Evolutionary conservation across 1,284 basidiomycete species (phyloP), one percentile per base, ranked within the genome.

Genomic region (Boletus smithii): DNA sequence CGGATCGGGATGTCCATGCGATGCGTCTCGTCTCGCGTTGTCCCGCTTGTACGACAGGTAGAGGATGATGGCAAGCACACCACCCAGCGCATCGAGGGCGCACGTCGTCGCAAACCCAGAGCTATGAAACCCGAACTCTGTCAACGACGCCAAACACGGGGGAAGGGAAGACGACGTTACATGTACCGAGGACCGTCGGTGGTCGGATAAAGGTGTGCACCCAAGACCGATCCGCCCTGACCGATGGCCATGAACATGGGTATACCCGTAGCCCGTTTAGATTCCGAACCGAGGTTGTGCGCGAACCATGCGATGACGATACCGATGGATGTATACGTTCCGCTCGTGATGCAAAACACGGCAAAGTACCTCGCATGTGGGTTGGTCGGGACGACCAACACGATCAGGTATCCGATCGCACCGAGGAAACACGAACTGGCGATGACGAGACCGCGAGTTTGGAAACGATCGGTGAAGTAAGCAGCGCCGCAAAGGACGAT

Each of bases 211-310:
- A 88, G 63, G 53, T 88, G 84, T 0, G 84, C 77, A 14, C 85
- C 85, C 26, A 88, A 70, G 31, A 88, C 66, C 50, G 83, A 85
- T 18, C 85, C 85, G 48, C 83, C 80, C 60, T 88, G 85, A 1
- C 85, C 85, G 35, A 88, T 88, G 3, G 83, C 79, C 81, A 86
- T 86, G 62, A 86, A 88, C 66, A 85, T 74, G 3, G 86, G 85
- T 26, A 86, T 83, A 0, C 86, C 86, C 0, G 85, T 79, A 0
- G 86, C 85, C 46, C 80, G 80, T 67, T 88, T 88, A 1, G 83
- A 83, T 60, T 89, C 86, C 0, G 85, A 88, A 2, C 85, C 85
- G 2, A 88, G 73, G 54, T 88, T 88, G 56, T 88, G 85, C 1
- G 83, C 77, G 81, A 82, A 86, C 85, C 85, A 88, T 5, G 83